Evolutionary conservation across 75 land plant species (phyloP).

Genomic region (Selaginella tamariscina): DNA sequence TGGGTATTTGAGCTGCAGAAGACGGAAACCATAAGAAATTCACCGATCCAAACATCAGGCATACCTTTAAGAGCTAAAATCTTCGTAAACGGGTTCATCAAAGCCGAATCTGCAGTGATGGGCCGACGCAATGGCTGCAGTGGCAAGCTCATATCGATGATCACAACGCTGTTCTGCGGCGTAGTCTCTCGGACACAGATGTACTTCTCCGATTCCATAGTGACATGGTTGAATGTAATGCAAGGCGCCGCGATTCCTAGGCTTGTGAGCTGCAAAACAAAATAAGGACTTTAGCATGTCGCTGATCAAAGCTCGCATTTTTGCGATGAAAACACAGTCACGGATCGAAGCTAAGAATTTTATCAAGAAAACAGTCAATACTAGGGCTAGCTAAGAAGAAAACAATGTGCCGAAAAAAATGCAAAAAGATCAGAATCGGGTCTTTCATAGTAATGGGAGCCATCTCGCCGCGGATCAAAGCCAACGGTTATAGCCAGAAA

Average conservation of each 20-base stretch:
- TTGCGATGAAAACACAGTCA: not conserved
- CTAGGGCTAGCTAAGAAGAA: no score
- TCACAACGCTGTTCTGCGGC: constrained; percentile 88
- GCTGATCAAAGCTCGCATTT: not conserved
- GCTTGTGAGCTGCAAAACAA: constrained; percentile 59
- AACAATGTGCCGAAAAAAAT: not conserved
- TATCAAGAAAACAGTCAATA: not conserved
- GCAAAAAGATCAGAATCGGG: not conserved
- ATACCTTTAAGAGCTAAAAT: constrained; percentile 91
- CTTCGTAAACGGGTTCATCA: constrained; percentile 86
- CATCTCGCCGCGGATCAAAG: not conserved
- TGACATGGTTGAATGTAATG: constrained; percentile 92
- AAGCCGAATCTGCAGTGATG: constrained; percentile 91
- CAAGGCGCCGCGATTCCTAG: constrained; percentile 79
- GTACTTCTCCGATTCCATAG: constrained; percentile 99
- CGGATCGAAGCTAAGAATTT: not conserved
- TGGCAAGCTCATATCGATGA: constrained; percentile 86
- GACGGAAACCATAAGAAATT: not conserved
- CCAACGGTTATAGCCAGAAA: not conserved
- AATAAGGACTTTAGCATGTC: not conserved
- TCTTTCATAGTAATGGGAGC: not conserved
- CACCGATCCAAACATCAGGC: not conserved
- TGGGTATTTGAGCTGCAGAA: constrained; percentile 71
- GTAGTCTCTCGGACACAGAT: constrained; percentile 94
- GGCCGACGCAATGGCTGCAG: constrained; percentile 90